Conservation (phyloP, 441 rosid species). For the Gossypium davidsonii region DNA sequence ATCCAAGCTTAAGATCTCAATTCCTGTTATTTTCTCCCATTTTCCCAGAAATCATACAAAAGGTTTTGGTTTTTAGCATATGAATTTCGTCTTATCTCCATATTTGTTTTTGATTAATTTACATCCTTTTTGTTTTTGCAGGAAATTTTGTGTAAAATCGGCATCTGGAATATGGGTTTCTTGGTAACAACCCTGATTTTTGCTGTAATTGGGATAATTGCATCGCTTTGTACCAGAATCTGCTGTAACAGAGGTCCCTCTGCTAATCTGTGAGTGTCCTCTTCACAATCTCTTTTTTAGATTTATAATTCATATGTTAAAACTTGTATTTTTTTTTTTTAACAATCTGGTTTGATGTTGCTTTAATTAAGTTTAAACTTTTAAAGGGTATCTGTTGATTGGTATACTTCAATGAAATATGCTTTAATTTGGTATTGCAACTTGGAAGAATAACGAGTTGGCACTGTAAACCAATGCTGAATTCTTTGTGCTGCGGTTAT, state of each 20-base stretch:
- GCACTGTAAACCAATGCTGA: not conserved
- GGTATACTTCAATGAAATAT: not conserved
- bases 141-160: slow-evolving; percentile 17
- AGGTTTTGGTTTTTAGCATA: not conserved
- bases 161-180: slow-evolving; percentile 65
- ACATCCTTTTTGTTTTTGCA: not conserved
- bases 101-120: not conserved
- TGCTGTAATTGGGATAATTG: slow-evolving; percentile 66
- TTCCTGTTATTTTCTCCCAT: not conserved
- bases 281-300: not conserved
- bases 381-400: not conserved
- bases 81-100: not conserved
- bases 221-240: slow-evolving; percentile 68
- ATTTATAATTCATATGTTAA: not conserved
- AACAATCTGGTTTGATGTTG: not conserved
- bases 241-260: slow-evolving; percentile 91
- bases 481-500: not conserved
- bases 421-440: not conserved
- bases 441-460: not conserved
- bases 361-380: not conserved
- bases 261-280: slow-evolving; percentile 60
- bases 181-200: slow-evolving; percentile 73
- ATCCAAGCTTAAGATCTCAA: not conserved
- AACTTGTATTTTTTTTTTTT: not conserved
- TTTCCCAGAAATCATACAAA: not conserved